A percentile compares a stretch with the other conserved stretches of the same genome.
phyloP scores from a whole-genome alignment of 148 eudicot species.

The Chenopodium berlandieri region DNA sequence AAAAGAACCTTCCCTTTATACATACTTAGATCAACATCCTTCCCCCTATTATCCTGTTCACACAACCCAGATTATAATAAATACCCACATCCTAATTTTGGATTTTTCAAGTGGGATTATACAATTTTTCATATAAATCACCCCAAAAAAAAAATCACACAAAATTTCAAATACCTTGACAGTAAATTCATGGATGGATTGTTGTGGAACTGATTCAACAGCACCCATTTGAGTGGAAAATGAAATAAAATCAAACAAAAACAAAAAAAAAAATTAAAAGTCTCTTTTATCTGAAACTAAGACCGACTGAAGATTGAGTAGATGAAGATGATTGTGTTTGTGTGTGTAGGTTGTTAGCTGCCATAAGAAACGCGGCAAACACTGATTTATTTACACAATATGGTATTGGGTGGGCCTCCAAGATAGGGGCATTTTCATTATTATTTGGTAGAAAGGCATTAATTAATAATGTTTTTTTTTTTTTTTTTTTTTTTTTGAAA shows the following conservation, averaged over 20 bases:
- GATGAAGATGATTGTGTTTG: not conserved
- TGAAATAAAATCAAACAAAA: too few relatives aligned
- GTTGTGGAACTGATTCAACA: constrained; percentile 49
- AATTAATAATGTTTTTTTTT: too few relatives aligned
- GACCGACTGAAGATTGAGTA: too few relatives aligned
- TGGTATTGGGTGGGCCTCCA: not conserved
- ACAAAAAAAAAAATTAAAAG: too few relatives aligned
- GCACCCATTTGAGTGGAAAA: constrained; percentile 48
- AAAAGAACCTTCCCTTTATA: constrained; percentile 88
- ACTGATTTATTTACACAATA: too few relatives aligned
- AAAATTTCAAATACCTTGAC: constrained; percentile 46
- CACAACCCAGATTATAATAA: not conserved
- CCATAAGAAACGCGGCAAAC: not conserved
- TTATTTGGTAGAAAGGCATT: too few relatives aligned
- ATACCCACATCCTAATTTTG: not conserved
- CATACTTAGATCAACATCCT: constrained; percentile 64
- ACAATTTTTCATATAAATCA: not conserved
- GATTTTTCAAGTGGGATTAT: not conserved
- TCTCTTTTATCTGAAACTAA: too few relatives aligned
- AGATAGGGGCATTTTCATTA: too few relatives aligned
- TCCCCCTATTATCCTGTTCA: constrained; percentile 57
- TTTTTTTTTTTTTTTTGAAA: too few relatives aligned
- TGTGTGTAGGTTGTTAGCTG: not conserved
- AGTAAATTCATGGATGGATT: constrained; percentile 66
- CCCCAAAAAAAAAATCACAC: not conserved